A percentile compares a stretch with the other conserved stretches of the same genome.
Conservation (phyloP, 2,329 filamentous ascomycete species). For the Tolypocladium amazonense region DNA sequence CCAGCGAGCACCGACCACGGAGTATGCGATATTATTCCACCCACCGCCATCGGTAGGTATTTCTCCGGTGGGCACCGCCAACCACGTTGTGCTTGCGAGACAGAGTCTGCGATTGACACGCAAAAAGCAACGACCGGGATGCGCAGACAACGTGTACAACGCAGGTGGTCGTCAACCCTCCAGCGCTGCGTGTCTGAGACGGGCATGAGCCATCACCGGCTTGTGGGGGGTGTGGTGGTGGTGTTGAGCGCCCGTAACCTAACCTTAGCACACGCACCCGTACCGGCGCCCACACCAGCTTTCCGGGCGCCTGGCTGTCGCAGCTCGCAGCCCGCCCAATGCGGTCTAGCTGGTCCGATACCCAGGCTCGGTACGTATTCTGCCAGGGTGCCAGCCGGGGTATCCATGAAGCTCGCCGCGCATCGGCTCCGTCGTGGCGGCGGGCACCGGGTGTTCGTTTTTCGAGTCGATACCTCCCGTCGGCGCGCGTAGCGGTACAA, state of each 20-base stretch:
- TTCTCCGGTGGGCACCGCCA: background rate
- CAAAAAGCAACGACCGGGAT: background rate
- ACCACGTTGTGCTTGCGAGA: background rate
- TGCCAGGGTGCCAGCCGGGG: background rate
- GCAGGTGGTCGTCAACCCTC: background rate
- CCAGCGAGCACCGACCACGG: background rate
- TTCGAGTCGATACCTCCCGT: background rate
- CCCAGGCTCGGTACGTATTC: slow-evolving; percentile 3
- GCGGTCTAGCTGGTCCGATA: slow-evolving; percentile 9
- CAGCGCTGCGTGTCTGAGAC: slow-evolving; percentile 1
- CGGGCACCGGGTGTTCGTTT: slow-evolving; percentile 4
- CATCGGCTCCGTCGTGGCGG: slow-evolving; percentile 5
- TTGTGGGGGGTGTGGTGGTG: background rate
- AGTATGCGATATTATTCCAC: background rate
- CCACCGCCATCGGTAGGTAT: background rate
- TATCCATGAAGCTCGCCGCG: slow-evolving; percentile 5
- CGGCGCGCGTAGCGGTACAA: background rate
- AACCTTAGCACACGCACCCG: background rate
- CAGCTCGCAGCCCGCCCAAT: background rate
- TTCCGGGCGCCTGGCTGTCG: background rate
- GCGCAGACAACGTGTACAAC: background rate
- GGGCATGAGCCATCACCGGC: background rate
- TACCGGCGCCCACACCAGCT: background rate
- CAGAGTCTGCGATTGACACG: background rate
- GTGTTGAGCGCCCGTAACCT: background rate